phyloP scores from a whole-genome alignment of 352 stramenopile species.

The Phytophthora boehmeriae region DNA sequence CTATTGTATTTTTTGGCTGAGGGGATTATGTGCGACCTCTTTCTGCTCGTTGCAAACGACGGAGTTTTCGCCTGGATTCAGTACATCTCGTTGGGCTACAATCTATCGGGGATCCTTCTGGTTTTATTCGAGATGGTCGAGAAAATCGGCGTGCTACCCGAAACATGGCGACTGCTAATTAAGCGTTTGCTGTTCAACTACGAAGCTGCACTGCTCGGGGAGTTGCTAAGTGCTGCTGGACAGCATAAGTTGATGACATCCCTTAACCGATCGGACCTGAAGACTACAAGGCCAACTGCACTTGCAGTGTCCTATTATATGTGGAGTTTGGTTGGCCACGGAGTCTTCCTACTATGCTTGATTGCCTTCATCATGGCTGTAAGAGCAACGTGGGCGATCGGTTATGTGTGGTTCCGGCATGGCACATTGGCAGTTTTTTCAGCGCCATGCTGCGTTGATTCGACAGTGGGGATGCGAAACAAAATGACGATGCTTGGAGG shows the following conservation, averaged over 20 bases:
- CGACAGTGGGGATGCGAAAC: constrained; percentile 5
- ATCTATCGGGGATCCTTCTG: constrained; percentile 21
- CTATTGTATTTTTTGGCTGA: constrained; percentile 32
- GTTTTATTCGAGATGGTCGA: constrained; percentile 39
- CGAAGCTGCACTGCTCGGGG: constrained; percentile 26
- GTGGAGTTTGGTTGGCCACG: constrained; percentile 23
- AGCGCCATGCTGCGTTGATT: constrained; percentile 10
- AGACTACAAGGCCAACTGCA: constrained; percentile 18
- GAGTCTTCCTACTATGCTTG: constrained; percentile 19
- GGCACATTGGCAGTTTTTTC: background rate
- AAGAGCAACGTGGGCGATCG: constrained; percentile 16
- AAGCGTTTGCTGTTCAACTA: constrained; percentile 35
- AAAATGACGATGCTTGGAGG: constrained; percentile 25
- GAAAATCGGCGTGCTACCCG: constrained; percentile 4
- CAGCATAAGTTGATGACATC: constrained; percentile 20
- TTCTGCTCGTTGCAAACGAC: constrained; percentile 34
- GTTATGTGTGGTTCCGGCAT: background rate
- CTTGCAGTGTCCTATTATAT: constrained; percentile 29
- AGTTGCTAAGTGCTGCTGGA: constrained; percentile 15
- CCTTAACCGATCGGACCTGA: constrained; percentile 13
- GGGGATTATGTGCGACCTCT: constrained; percentile 38
- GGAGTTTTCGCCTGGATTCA: constrained; percentile 25
- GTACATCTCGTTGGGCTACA: constrained; percentile 37
- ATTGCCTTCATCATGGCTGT: constrained; percentile 17
- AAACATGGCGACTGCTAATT: constrained; percentile 6